A percentile compares a stretch with the other conserved stretches of the same genome.
phyloP scores from a whole-genome alignment of 2,329 filamentous ascomycete genomes.

The Ophiosphaerella narmari region DNA sequence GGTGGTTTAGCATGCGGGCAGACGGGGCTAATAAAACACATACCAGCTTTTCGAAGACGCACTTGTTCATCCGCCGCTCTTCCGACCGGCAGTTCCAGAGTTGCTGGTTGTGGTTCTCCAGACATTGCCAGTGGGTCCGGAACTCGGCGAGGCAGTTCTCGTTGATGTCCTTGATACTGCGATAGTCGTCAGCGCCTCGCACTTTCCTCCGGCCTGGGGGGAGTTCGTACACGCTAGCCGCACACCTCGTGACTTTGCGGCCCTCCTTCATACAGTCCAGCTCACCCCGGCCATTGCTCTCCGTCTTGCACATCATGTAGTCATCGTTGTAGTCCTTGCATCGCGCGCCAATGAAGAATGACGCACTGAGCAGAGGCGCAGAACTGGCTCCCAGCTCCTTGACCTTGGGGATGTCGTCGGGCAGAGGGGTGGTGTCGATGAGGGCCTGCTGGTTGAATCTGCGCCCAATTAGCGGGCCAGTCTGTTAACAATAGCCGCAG shows the following conservation, averaged over 20 bases:
- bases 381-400: slow-evolving; percentile 92
- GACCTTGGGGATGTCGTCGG: slow-evolving; percentile 87
- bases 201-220: background rate
- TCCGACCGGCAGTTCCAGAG: slow-evolving; percentile 90
- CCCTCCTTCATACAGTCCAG: slow-evolving; percentile 95
- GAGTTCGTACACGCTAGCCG: slow-evolving; percentile 78
- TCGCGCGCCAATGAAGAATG: slow-evolving; percentile 95
- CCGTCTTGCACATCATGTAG: slow-evolving; percentile 99
- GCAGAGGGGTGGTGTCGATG: slow-evolving; percentile 94
- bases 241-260: slow-evolving; percentile 93
- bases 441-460: slow-evolving; percentile 96
- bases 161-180: slow-evolving; percentile 91
- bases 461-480: slow-evolving; percentile 31
- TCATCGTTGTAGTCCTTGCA: slow-evolving; percentile 98
- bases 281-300: slow-evolving; percentile 88
- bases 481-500: slow-evolving; percentile 7
- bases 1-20: slow-evolving; percentile 7
- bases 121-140: slow-evolving; percentile 89
- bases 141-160: slow-evolving; percentile 91
- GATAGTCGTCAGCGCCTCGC: slow-evolving; percentile 13
- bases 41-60: slow-evolving; percentile 95
- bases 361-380: slow-evolving; percentile 86
- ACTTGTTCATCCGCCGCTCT: slow-evolving; percentile 91
- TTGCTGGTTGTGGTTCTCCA: slow-evolving; percentile 98
- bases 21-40: slow-evolving; percentile 42